A percentile compares a stretch with the other conserved stretches of the same genome.
Conservation (phyloP, 2,329 filamentous ascomycete species). For the Aspergillus neoniger region DNA sequence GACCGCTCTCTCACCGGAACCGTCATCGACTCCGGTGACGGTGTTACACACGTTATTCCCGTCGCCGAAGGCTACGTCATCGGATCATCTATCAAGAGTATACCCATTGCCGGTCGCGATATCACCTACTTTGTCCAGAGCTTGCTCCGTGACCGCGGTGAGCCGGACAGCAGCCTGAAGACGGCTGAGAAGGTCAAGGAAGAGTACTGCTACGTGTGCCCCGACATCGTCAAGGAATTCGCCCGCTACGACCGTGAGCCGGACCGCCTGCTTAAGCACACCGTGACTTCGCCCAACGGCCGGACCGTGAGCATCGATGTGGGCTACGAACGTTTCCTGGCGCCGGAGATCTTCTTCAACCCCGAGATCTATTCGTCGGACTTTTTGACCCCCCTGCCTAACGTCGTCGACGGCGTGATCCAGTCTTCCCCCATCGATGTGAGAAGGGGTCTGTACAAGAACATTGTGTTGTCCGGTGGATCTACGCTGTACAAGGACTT, state of each 20-base stretch:
- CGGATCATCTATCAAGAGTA: constrained; percentile 97
- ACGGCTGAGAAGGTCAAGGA: constrained; percentile 98
- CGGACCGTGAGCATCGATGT: constrained; percentile 85
- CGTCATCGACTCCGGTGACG: constrained; percentile 97
- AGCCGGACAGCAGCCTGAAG: constrained; percentile 95
- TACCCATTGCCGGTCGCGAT: constrained; percentile 95
- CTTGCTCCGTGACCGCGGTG: constrained; percentile 89
- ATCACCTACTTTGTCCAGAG: constrained; percentile 99
- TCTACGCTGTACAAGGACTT: constrained; percentile 99
- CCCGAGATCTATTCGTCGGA: constrained; percentile 99
- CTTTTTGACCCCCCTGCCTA: constrained; percentile 91
- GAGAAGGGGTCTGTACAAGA: constrained; percentile 96
- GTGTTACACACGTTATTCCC: constrained; percentile 98
- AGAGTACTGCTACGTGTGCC: constrained; percentile 97
- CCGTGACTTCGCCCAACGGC: constrained; percentile 81
- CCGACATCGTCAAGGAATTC: constrained; percentile 99
- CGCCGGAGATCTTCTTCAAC: constrained; percentile 99
- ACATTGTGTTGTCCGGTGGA: constrained; percentile 96
- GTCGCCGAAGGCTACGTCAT: constrained; percentile 99
- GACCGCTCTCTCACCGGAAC: constrained; percentile 95
- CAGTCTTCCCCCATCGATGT: constrained; percentile 98
- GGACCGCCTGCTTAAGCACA: constrained; percentile 86
- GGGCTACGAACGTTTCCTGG: constrained; percentile 96
- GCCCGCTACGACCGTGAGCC: constrained; percentile 90
- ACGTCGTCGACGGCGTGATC: constrained; percentile 93